Evolutionary conservation across 1,284 basidiomycete genomes (phyloP), one percentile per base, ranked within the genome.

Genomic region (Exsudoporus floridanus): DNA sequence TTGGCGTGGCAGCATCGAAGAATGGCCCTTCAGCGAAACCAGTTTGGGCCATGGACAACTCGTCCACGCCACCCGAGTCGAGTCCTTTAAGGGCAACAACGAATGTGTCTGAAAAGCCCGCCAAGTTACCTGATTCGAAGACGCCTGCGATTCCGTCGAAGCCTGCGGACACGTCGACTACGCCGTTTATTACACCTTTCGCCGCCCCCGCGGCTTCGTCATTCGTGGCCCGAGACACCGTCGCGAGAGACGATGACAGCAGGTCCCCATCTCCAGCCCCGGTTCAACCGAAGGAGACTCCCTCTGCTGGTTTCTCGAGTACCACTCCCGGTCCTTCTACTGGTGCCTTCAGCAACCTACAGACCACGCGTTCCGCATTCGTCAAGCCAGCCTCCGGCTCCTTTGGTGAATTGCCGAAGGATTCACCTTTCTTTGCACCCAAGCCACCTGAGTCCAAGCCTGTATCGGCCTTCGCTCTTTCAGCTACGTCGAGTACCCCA

Each of bases 391-490:
- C 72, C 5, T 55, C 70, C 31, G 77, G 77, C 0, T 73, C 74
- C 56, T 72, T 76, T 18, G 63, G 57, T 33, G 63, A 62, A 21
- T 50, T 64, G n/a, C 60, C 64, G 28, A 64, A 64, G 19, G 64
- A 70, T 18, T 86, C 84, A 2, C 82, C 83, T 1, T 86, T 84
- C 69, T 76, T 79, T 63, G 77, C 78, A 31, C 60, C 74, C 3
- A 69, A 73, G 43, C 64, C 71, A 33, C 53, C 69, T 1, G 71
- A 68, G 37, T 48, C 69, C 1, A 60, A 69, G 33, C 56, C 66
- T 9, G 63, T 68, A 12, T 73, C 74, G 16, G 75, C 69, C 1
- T 76, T 81, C 58, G 58, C 65, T 42, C 58, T 61, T 19, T 49
- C 69, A 14, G 25, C 65, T 16, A 53, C 61, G 0, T 41, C 66